These are phyloP conservation scores for Penicillium verrucosum DNA, from an alignment of 2,329 filamentous ascomycete genomes.

Conservation along the genomic window DNA sequence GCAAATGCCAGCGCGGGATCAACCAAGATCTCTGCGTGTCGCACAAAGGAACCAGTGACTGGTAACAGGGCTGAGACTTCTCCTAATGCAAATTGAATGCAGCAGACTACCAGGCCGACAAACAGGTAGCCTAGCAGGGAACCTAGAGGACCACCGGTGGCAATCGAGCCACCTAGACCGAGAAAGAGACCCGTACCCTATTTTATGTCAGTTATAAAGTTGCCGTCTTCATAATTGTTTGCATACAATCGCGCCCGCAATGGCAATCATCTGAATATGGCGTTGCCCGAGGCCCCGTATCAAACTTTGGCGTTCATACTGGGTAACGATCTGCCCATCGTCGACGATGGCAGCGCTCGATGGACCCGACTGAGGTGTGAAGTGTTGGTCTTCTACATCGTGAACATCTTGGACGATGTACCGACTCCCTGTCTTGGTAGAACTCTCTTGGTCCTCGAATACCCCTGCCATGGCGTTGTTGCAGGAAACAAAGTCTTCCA, in stretches of 20 bases:
- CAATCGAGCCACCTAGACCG: constrained; percentile 51
- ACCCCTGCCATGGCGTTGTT: constrained; percentile 12
- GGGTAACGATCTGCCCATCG: constrained; percentile 25
- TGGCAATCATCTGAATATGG: constrained; percentile 45
- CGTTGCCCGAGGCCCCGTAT: constrained; percentile 44
- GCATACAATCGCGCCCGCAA: constrained; percentile 45
- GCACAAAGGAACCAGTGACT: constrained; percentile 50
- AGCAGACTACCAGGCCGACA: constrained; percentile 50
- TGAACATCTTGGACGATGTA: constrained; percentile 17
- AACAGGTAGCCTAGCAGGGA: constrained; percentile 51
- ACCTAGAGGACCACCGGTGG: constrained; percentile 50
- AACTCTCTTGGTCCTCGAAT: constrained; percentile 4
- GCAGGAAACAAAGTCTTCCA: neutral
- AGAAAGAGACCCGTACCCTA: constrained; percentile 52
- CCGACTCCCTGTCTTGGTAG: constrained; percentile 12
- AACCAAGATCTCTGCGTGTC: constrained; percentile 51
- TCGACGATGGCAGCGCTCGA: constrained; percentile 6
- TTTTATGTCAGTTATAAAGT: neutral
- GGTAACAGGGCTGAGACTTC: constrained; percentile 53
- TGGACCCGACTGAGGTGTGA: neutral
- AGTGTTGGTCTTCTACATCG: constrained; percentile 17
- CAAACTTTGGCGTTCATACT: constrained; percentile 50
- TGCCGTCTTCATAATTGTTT: neutral
- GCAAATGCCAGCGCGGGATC: constrained; percentile 52
- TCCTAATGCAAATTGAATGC: constrained; percentile 51